Evolutionary conservation across 2,329 filamentous ascomycete species (phyloP), one percentile per base, ranked within the genome.

Genomic region (Orbilia brochopaga): DNA sequence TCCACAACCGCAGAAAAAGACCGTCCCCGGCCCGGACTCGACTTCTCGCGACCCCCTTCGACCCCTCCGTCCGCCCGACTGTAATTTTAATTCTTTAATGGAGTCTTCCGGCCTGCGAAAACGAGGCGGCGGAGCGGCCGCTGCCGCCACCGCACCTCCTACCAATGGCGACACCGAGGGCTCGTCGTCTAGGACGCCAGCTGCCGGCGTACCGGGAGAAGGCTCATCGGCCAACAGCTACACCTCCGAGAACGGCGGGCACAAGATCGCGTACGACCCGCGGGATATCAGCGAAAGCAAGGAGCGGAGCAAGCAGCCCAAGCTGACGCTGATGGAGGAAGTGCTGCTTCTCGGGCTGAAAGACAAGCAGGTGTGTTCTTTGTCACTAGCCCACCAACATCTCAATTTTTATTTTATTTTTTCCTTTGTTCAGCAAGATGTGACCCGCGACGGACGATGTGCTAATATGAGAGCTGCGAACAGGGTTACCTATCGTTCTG

Each of bases 401-500:
- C 17, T 5, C 19, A 15, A 42, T 42, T 4, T 6, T 15, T 42
- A 6, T 42, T 42, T 42, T 42, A 6, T 40, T 35, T 32, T 24
- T 57, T 19, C n/a, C n/a, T 24, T 48, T 23, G 19, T 5, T 46
- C 15, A 46, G 3, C n/a, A n/a, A 23, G 5, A 32, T 32, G 27
- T 37, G 23, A 27, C 35, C 19, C 24, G 23, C 2, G 1, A 6
- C 17, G 21, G n/a, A 17, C 11, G 55, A 19, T 42, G 46, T 19
- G 37, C 50, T 62, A 42, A 48, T 55, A 30, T n/a, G n/a, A 23
- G 63, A 50, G 54, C 1, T 46, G 17, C 30, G 66, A 63, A 55
- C 79, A 96, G 92, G 94, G 94, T 75, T 97, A 99, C 79, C 87
- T 99, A 74, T 97, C 93, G 30, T 99, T 99, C 82, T 99, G 94